Percentiles rank a stretch among this genome's conserved stretches.
Conservation (phyloP, 129 eudicot genomes). For the Tagetes erecta region DNA sequence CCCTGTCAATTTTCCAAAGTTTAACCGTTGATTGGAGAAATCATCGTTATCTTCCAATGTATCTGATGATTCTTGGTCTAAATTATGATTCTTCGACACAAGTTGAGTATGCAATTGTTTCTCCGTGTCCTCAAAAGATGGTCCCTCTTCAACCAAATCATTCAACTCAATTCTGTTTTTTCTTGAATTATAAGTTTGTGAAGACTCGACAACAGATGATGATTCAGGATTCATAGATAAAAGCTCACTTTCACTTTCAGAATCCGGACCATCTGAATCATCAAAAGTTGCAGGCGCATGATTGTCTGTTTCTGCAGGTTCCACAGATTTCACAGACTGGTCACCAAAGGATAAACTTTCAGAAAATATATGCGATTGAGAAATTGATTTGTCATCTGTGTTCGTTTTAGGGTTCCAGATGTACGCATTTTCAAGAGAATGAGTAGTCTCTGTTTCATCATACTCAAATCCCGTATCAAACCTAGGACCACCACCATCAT, state of each 20-base stretch:
- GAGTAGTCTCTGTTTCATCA: conserved; percentile 51
- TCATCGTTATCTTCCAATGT: conserved; percentile 13
- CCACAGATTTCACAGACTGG: conserved; percentile 26
- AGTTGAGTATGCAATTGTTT: conserved; percentile 21
- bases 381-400: conserved; percentile 15
- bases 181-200: conserved; percentile 15
- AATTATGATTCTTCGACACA: conserved; percentile 1
- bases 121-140: conserved; percentile 24
- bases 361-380: conserved; percentile 38
- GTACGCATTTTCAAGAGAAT: conserved; percentile 27
- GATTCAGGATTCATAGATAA: conserved; percentile 23
- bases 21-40: conserved; percentile 30
- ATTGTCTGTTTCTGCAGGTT: conserved; percentile 40
- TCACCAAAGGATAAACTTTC: conserved; percentile 35
- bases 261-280: conserved; percentile 55
- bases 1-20: conserved; percentile 66
- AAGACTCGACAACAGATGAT: neutral
- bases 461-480: conserved; percentile 46
- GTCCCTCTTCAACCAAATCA: conserved; percentile 38
- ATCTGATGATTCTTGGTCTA: conserved; percentile 21
- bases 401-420: conserved; percentile 42
- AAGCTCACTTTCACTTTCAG: conserved; percentile 53
- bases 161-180: conserved; percentile 35
- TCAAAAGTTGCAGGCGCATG: conserved; percentile 39
- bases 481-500: conserved; percentile 43